Base-by-base conservation (phyloP, 2,329 filamentous ascomycete genomes). In the Penicillium sp. region DNA sequence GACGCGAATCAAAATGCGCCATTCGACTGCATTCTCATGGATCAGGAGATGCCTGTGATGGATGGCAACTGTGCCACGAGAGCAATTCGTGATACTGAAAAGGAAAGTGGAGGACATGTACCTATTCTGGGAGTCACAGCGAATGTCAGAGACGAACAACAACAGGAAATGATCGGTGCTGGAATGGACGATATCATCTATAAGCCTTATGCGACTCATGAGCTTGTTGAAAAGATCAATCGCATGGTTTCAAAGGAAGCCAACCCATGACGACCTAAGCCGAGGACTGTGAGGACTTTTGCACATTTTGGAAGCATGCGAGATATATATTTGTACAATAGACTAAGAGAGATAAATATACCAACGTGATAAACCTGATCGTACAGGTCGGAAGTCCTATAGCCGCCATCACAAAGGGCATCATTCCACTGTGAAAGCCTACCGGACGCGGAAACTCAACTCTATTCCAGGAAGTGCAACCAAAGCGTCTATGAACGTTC, bases 1-100 rank as follows among this genome's bases (percentile, higher is more conserved):
- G 75, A 76, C 0, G 72, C 75, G 2, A 71, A 80, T 8, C 60
- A 71, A 19, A 64, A 63, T 1, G 35, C 39, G 2, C 27, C 27
- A 4, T 70, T 90, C 25, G 85, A 85, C 9, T 80, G 91, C 45
- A 86, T 93, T 13, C 73, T 93, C 6, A 91, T 93, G 89, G 90
- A 93, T 68, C 80, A 91, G 48, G 89, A 92, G 68, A 93, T 93
- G 89, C 89, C 89, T 1, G 82, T 91, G 43, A 92, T 92, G 89
- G 89, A 93, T 66, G 90, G 90, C 36, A 84, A 90, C 73, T 88
- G 88, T 2, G 91, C 89, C 61, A 86, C 89, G 13, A 80, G 82
- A 42, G 83, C 79, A 59, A 91, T 93, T 53, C 82, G 90, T 19
- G 82, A 88, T 59, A 78, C 90, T 19, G 88, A 93, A 70, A 77